A percentile compares a stretch with the other conserved stretches of the same genome.
These are phyloP conservation scores for Thielaviopsis punctulata DNA, from an alignment of 2,329 filamentous ascomycete genomes.

Conservation along the genomic window DNA sequence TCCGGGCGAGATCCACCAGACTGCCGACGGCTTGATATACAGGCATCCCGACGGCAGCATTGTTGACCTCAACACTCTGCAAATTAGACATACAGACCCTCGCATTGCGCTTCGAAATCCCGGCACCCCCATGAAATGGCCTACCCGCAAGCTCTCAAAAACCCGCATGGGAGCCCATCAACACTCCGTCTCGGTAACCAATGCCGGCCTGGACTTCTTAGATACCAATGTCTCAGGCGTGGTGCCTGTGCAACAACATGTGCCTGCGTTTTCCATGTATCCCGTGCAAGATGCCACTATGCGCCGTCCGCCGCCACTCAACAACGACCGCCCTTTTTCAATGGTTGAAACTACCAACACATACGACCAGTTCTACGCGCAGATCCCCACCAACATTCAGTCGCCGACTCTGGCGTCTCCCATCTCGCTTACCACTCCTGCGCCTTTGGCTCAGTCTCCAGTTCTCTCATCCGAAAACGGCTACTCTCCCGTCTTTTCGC, in stretches of 20 bases:
- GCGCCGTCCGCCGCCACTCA: no score
- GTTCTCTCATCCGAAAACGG: not conserved
- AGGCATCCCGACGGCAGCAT: conserved; percentile 1
- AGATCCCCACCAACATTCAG: not conserved
- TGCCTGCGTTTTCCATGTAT: not conserved
- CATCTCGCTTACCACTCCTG: not conserved
- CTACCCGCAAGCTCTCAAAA: not conserved
- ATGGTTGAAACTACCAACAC: not conserved
- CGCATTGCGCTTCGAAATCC: not conserved
- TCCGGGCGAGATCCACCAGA: conserved; percentile 5
- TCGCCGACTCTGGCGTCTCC: not conserved
- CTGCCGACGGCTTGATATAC: conserved; percentile 7
- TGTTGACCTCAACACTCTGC: conserved; percentile 2
- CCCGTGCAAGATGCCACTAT: not conserved
- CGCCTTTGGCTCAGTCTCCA: not conserved
- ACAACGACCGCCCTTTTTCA: not conserved
- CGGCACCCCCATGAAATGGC: not conserved
- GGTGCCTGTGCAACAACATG: not conserved
- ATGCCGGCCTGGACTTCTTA: not conserved
- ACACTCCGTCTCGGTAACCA: not conserved
- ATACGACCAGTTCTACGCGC: not conserved
- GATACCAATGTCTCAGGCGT: not conserved
- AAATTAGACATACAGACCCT: not conserved
- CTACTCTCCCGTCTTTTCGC: conserved; percentile 4
- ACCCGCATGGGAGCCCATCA: not conserved